These are phyloP conservation scores for Peronosclerospora sorghi DNA, from an alignment of 352 stramenopile genomes.

Conservation along the genomic window DNA sequence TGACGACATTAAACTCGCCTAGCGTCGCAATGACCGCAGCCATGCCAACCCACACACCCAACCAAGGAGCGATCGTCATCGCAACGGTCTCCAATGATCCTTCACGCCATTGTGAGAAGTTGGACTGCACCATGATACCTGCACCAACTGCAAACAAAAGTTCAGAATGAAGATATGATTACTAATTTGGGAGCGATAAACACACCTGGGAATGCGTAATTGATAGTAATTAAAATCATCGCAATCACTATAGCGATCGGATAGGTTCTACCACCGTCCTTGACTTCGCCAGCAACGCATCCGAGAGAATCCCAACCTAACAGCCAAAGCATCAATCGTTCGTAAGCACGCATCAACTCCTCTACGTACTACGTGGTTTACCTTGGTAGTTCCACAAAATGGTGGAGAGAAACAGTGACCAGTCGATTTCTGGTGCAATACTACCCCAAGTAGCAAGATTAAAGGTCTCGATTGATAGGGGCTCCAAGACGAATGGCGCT, in stretches of 20 bases:
- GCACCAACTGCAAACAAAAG: conserved; percentile 32
- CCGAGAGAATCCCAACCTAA: conserved; percentile 73
- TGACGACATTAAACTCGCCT: conserved; percentile 81
- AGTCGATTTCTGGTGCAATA: conserved; percentile 58
- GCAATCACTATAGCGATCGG: conserved; percentile 77
- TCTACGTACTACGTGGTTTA: background rate
- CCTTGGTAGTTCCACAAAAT: conserved; percentile 85
- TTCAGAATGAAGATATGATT: background rate
- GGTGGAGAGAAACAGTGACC: conserved; percentile 78
- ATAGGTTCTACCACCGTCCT: conserved; percentile 67
- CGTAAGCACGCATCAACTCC: background rate
- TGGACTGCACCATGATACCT: conserved; percentile 66
- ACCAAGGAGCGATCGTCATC: conserved; percentile 57
- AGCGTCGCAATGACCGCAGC: conserved; percentile 68
- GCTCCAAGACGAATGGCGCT: conserved; percentile 68
- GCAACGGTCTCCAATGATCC: conserved; percentile 67
- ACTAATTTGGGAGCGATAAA: background rate
- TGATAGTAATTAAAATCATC: conserved; percentile 74
- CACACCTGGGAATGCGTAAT: conserved; percentile 70
- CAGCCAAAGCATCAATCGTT: background rate
- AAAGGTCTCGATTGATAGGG: conserved; percentile 57
- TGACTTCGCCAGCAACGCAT: conserved; percentile 78
- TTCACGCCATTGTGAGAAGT: conserved; percentile 62
- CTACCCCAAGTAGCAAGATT: conserved; percentile 64
- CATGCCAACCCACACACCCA: conserved; percentile 73